Evolutionary conservation across 2,329 filamentous ascomycete genomes (phyloP).

Genomic region (Trichophyton simii): DNA sequence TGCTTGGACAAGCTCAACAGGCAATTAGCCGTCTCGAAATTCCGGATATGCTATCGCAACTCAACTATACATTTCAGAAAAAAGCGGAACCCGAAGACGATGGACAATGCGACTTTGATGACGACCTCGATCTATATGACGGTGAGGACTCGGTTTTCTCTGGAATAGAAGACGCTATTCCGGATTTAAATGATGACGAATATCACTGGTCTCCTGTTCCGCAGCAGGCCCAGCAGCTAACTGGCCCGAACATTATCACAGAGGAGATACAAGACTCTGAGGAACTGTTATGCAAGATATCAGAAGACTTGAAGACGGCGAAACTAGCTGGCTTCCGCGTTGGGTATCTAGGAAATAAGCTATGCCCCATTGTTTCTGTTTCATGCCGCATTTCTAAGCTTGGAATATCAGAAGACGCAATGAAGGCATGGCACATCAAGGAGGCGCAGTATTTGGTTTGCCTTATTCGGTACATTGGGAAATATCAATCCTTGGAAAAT

Average conservation of each 20-base stretch:
- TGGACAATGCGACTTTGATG: constrained; percentile 22
- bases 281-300: constrained; percentile 31
- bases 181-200: constrained; percentile 25
- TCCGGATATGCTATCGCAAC: constrained; percentile 36
- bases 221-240: neutral
- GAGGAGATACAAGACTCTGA: neutral
- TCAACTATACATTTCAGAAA: constrained; percentile 30
- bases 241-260: neutral
- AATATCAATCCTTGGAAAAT: constrained; percentile 49
- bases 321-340: constrained; percentile 58
- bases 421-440: constrained; percentile 64
- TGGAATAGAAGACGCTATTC: constrained; percentile 19
- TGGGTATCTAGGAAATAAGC: constrained; percentile 46
- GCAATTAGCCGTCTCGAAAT: constrained; percentile 34
- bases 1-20: constrained; percentile 37
- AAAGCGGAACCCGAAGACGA: constrained; percentile 17
- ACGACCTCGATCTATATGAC: constrained; percentile 22
- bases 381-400: constrained; percentile 59
- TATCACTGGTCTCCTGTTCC: constrained; percentile 21
- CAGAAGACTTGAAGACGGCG: constrained; percentile 48
- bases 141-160: constrained; percentile 10
- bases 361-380: constrained; percentile 46
- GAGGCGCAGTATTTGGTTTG: constrained; percentile 59
- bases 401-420: constrained; percentile 58
- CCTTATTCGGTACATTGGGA: constrained; percentile 51